Evolutionary conservation across 1,139 yeast species (phyloP), one percentile per base, ranked within the genome.

Genomic region (Candida sojae): DNA sequence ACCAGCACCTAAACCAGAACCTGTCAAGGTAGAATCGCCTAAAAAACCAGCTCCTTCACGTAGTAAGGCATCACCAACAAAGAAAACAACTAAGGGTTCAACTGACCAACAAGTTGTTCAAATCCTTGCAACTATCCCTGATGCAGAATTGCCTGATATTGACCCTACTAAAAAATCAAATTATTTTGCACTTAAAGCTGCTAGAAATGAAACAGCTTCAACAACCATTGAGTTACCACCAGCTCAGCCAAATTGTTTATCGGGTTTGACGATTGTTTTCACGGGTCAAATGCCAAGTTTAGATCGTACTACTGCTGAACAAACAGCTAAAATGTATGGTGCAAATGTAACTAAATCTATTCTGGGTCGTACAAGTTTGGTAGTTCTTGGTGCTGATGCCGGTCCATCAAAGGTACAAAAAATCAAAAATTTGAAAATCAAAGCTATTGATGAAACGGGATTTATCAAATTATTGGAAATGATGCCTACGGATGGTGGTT

Each of bases 401-500:
- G 99, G 99, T 0, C 98, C 99, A 1, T 84, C 91, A n/a, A 93
- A 93, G 66, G 83, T 93, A 43, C 82, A 83, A 57, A 89, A 86
- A 60, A 93, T 95, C 58, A 85, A 82, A 57, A 79, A 82, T 47
- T 71, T 85, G 54, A 79, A 81, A 9, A 81, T 89, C 47, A 92
- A 92, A 64, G 89, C 96, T 28, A 87, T 93, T 50, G 84, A 84
- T 59, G 96, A 93, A 63, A 88, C 81, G 6, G 99, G 99, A 0
- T 91, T 95, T 58, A 68, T 88, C 42, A 82, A 84, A 56, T 73
- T 93, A 53, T 75, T 93, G 46, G 62, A 75, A 12, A 79, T 82
- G 9, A 89, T 93, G 96, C 99, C 99, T 0, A 86, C 85, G 5
- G 92, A 87, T 56, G 99, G 99, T 29, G 99, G 99, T 0, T 80